Evolutionary conservation across 2,329 filamentous ascomycete genomes (phyloP).

Genomic region (Onygenales sp.): DNA sequence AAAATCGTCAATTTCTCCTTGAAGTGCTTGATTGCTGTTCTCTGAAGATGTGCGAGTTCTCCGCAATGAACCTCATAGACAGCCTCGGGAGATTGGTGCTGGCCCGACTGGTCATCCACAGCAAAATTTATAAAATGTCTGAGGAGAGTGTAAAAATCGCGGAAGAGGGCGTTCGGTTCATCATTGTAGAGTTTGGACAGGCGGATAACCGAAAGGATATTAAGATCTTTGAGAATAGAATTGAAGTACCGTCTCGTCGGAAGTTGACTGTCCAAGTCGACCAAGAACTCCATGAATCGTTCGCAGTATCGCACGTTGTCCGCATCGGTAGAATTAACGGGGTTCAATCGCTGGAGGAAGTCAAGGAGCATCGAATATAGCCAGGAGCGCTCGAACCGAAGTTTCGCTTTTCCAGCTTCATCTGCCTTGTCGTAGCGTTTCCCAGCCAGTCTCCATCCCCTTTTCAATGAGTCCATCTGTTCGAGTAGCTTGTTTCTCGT

Average conservation of each 20-base stretch:
- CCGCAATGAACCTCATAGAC: constrained; percentile 73
- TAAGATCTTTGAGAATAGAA: constrained; percentile 73
- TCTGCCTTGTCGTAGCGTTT: constrained; percentile 86
- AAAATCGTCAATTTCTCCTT: constrained; percentile 85
- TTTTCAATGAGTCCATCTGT: constrained; percentile 64
- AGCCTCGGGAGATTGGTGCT: constrained; percentile 61
- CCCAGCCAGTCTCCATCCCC: constrained; percentile 78
- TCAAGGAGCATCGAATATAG: constrained; percentile 77
- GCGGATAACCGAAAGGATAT: constrained; percentile 66
- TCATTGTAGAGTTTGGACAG: constrained; percentile 70
- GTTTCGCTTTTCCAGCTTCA: constrained; percentile 62
- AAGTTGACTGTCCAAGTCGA: constrained; percentile 84
- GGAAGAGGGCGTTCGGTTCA: constrained; percentile 64
- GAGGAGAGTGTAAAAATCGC: constrained; percentile 71
- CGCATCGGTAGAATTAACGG: constrained; percentile 27
- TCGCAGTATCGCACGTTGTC: constrained; percentile 77
- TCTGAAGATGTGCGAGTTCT: constrained; percentile 67
- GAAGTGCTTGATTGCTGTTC: constrained; percentile 69
- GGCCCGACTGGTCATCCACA: constrained; percentile 82
- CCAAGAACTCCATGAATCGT: constrained; percentile 82
- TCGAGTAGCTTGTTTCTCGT: constrained; percentile 65
- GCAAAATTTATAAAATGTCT: constrained; percentile 81
- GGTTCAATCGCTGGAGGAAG: constrained; percentile 67
- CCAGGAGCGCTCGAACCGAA: constrained; percentile 91
- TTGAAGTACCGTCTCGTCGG: constrained; percentile 93